Evolutionary conservation across 768 basidiomycete genomes (phyloP).

Genomic region (Boletus rex-veris): DNA sequence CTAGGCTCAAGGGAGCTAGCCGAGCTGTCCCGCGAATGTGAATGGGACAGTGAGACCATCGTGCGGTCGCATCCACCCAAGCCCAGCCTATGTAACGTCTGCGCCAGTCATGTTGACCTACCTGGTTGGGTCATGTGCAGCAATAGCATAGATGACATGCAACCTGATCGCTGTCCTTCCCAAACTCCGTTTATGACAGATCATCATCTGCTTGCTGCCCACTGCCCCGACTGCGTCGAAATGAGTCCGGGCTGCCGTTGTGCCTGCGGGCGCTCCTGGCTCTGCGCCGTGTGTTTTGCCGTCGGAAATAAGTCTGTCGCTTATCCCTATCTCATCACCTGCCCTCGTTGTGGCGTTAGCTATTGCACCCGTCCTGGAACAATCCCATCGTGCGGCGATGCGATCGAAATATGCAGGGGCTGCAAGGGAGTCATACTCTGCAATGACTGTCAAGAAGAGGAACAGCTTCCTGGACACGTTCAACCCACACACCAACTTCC

Average conservation of each 20-base stretch:
- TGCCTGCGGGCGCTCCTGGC: background rate
- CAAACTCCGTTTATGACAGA: background rate
- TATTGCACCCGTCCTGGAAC: background rate
- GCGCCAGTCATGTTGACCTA: background rate
- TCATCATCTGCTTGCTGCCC: background rate
- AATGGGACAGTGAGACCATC: constrained; percentile 10
- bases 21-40: background rate
- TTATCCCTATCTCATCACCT: constrained; percentile 3
- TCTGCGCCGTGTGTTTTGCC: constrained; percentile 5
- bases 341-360: constrained; percentile 12
- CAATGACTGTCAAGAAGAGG: constrained; percentile 13
- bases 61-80: constrained; percentile 13
- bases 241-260: background rate
- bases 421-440: constrained; percentile 9
- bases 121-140: background rate
- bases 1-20: constrained; percentile 3
- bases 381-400: background rate
- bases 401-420: background rate
- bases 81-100: constrained; percentile 7
- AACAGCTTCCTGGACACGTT: background rate
- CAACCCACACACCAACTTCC: background rate
- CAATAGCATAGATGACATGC: background rate
- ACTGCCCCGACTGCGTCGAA: constrained; percentile 9
- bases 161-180: constrained; percentile 6
- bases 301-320: background rate